A percentile compares a stretch with the other conserved stretches of the same genome.
Conservation (phyloP, 1,284 basidiomycete species). For the Garcileccinum viscosum region DNA sequence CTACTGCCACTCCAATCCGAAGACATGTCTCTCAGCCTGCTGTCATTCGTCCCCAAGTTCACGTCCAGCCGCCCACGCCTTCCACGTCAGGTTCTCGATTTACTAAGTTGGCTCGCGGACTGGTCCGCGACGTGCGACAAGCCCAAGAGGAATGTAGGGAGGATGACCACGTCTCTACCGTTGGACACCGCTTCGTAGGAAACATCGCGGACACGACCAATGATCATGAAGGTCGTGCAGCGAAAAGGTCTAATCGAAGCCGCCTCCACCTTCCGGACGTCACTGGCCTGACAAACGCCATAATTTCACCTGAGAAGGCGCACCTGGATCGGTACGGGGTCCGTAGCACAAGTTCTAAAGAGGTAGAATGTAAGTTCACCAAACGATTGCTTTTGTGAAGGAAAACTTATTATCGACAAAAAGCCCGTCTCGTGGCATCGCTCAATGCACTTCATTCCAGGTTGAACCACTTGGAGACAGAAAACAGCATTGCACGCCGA, state of each 20-base stretch:
- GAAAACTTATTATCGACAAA: slow-evolving; percentile 5
- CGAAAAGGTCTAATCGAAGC: slow-evolving; percentile 33
- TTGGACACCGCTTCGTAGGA: slow-evolving; percentile 13
- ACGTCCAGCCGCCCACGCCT: slow-evolving; percentile 64
- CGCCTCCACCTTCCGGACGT: slow-evolving; percentile 74
- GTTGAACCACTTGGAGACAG: slow-evolving; percentile 74
- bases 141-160: slow-evolving; percentile 39
- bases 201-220: slow-evolving; percentile 12
- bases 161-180: slow-evolving; percentile 3
- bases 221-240: slow-evolving; percentile 19
- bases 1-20: slow-evolving; percentile 34
- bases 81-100: slow-evolving; percentile 59
- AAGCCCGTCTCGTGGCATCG: slow-evolving; percentile 63
- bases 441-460: slow-evolving; percentile 70
- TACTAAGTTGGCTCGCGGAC: slow-evolving; percentile 60
- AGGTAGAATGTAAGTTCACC: slow-evolving; percentile 60
- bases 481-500: slow-evolving; percentile 79
- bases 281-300: slow-evolving; percentile 77
- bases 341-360: slow-evolving; percentile 53
- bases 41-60: slow-evolving; percentile 51
- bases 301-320: slow-evolving; percentile 69
- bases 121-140: slow-evolving; percentile 59
- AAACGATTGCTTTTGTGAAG: slow-evolving; percentile 12
- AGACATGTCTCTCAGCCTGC: slow-evolving; percentile 36
- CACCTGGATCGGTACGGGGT: slow-evolving; percentile 56